Evolutionary conservation across 1,284 basidiomycete species (phyloP), one percentile per base, ranked within the genome.

Genomic region (Tylopilus orsonianus): DNA sequence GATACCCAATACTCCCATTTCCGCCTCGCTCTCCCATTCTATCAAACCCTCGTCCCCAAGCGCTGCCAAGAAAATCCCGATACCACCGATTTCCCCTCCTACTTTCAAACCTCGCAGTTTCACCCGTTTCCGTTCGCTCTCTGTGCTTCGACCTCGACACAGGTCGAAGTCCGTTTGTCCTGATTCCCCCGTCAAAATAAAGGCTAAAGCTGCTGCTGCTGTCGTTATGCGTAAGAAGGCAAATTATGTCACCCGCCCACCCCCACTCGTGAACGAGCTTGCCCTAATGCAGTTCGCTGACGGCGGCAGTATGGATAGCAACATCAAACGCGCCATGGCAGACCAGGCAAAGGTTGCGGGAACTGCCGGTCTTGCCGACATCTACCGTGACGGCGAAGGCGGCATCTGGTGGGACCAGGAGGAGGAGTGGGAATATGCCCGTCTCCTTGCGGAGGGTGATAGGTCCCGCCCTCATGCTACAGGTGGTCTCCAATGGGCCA

Each of bases 391-490:
- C 48, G 79, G 66, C 1, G 67, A 73, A 19, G 84, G 83, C 23
- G 75, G 77, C 0, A 51, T 87, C n/a, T 88, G 85, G 83, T 74
- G 76, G 67, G 85, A 88, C 58, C 77, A 75, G 47, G 82, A 85
- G 22, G 86, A 88, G 64, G 77, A 80, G 56, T 72, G 75, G 71
- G 85, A 88, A 61, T 85, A 83, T 56, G 68, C 74, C 13, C 81
- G 78, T 49, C 73, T 88, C 10, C 71, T 87, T 20, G 44, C 47
- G 16, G 64, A 64, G 27, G 57, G 62, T n/a, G 62, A 50, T n/a
- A 50, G 38, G n/a, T 46, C 44, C 37, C 42, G 45, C n/a, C 51
- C 52, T 40, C 40, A 29, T 13, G 40, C 40, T 10, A 16, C 40
- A 16, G 49, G 61, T 42, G 55, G 65, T n/a, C 34, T 65, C 19